Evolutionary conservation across 306 rosid species (phyloP).

Genomic region (Cucumis sativus): DNA sequence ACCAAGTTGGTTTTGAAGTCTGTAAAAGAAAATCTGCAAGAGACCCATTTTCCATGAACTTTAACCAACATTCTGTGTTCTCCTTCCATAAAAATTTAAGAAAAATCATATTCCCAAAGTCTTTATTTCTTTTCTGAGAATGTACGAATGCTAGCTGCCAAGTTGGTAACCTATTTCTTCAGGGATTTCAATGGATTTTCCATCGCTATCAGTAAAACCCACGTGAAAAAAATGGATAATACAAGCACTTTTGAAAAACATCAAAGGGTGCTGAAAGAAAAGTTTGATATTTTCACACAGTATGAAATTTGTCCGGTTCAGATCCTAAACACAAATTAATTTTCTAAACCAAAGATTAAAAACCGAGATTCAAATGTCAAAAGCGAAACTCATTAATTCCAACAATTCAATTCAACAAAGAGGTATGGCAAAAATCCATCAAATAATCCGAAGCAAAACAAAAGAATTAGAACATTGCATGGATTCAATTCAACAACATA

Average conservation of each 20-base stretch:
- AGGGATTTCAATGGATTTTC: neutral
- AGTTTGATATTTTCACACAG: neutral
- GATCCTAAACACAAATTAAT: neutral
- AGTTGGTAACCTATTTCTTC: neutral
- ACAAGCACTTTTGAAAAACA: neutral
- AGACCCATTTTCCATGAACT: too few species aligned
- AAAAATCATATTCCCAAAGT: neutral
- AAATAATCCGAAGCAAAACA: too few species aligned
- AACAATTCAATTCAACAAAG: too few species aligned
- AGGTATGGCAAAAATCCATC: too few species aligned
- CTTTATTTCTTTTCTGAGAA: neutral
- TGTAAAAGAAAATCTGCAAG: too few species aligned
- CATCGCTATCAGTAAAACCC: neutral
- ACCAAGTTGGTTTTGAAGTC: too few species aligned
- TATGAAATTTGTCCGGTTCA: neutral
- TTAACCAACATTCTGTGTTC: too few species aligned
- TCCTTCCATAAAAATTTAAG: neutral
- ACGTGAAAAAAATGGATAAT: neutral
- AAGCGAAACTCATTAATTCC: neutral
- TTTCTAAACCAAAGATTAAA: neutral
- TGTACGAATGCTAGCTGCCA: neutral
- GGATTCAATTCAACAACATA: neutral
- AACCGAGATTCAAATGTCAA: neutral
- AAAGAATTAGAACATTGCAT: neutral
- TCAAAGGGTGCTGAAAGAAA: neutral